Conservation (phyloP, 1,139 yeast genomes). For the Yamadazyma mexicana region DNA sequence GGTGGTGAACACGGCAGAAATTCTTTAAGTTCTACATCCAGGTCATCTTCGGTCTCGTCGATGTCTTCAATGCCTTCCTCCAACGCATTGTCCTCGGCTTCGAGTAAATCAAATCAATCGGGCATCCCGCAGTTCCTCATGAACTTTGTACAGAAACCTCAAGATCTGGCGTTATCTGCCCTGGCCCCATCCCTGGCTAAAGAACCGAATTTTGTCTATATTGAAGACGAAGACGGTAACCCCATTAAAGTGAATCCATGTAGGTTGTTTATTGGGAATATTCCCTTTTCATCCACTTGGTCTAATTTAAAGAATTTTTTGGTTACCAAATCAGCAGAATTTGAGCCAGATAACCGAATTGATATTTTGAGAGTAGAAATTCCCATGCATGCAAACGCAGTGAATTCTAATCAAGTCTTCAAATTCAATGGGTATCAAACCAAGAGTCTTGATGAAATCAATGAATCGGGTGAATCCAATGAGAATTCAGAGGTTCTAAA, state of each 20-base stretch:
- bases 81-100: conserved; percentile 7
- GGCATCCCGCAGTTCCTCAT: conserved; percentile 33
- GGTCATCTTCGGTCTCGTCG: conserved; percentile 3
- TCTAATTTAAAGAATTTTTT: conserved; percentile 51
- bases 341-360: conserved; percentile 27
- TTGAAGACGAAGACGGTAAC: conserved; percentile 31
- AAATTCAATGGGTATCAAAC: conserved; percentile 4
- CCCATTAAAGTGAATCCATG: conserved; percentile 36
- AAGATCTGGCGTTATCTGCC: conserved; percentile 1
- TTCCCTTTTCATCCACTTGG: conserved; percentile 62
- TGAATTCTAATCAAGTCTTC: conserved; percentile 2
- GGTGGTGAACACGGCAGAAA: too few species aligned
- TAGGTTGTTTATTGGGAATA: conserved; percentile 53
- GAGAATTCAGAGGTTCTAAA: neutral
- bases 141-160: conserved; percentile 22
- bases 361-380: conserved; percentile 55
- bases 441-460: conserved; percentile 3
- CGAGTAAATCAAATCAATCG: conserved; percentile 4
- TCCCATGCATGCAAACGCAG: conserved; percentile 37
- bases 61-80: conserved; percentile 7
- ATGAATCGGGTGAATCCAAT: neutral
- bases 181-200: neutral
- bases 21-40: too few species aligned
- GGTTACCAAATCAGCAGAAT: conserved; percentile 32
- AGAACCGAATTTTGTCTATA: conserved; percentile 3